Conservation (phyloP, 352 stramenopile genomes). For the Blastocystis sp. region DNA sequence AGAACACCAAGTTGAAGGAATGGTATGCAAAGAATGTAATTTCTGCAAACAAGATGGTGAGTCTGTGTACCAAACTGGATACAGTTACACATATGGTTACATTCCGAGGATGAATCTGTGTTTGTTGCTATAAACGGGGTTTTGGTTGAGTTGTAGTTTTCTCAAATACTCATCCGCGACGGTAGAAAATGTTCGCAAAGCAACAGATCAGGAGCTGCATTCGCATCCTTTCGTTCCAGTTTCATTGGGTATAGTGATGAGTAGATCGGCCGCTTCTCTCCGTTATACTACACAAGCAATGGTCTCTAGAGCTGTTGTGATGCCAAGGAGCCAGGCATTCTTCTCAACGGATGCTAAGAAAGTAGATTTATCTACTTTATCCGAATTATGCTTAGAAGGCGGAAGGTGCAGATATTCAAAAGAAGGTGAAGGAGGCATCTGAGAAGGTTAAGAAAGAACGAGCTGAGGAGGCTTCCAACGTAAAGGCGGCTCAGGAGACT, state of each 20-base stretch:
- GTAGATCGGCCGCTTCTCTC: slow-evolving; percentile 38
- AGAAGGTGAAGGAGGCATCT: slow-evolving; percentile 58
- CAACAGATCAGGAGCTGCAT: not conserved
- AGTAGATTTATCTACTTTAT: slow-evolving; percentile 5
- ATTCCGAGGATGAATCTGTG: slow-evolving; percentile 38
- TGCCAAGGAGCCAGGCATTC: not conserved
- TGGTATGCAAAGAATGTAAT: slow-evolving; percentile 21
- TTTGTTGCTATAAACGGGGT: slow-evolving; percentile 28
- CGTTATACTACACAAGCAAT: not conserved
- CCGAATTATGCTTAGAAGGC: not conserved
- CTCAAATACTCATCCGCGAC: not conserved
- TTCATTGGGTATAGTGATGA: not conserved
- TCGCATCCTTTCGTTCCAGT: slow-evolving; percentile 38
- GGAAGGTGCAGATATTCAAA: slow-evolving; percentile 40
- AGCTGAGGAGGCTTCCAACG: slow-evolving; percentile 11
- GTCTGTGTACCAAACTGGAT: not conserved
- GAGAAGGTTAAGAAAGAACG: slow-evolving; percentile 50
- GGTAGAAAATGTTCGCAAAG: slow-evolving; percentile 62
- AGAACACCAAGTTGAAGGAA: not conserved
- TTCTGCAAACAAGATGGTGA: not conserved
- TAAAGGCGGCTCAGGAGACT: slow-evolving; percentile 3
- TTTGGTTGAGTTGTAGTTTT: not conserved
- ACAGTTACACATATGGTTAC: not conserved
- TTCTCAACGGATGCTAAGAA: slow-evolving; percentile 40
- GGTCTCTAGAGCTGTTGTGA: not conserved